These are phyloP conservation scores for Annona cherimola DNA, from an alignment of 164 flowering plant genomes.

Conservation along the genomic window DNA sequence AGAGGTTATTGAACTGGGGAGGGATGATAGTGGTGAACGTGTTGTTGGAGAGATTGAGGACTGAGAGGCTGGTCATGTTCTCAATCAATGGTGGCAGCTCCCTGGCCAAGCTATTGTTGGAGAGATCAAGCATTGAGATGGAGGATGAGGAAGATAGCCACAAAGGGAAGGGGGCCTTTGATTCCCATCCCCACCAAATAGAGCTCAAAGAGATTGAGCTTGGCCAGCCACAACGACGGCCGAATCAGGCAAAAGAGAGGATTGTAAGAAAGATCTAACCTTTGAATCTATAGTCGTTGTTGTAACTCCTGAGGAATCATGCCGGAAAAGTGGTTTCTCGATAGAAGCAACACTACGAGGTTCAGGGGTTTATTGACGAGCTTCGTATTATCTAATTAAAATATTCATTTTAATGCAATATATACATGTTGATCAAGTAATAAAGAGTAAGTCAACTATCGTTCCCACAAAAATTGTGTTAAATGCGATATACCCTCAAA, in stretches of 20 bases:
- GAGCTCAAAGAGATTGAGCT: slow-evolving; percentile 36
- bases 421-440: no score
- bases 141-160: slow-evolving; percentile 43
- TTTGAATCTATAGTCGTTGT: slow-evolving; percentile 27
- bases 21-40: slow-evolving; percentile 51
- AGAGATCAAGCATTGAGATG: slow-evolving; percentile 49
- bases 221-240: slow-evolving; percentile 44
- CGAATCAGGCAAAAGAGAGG: slow-evolving; percentile 37
- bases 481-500: no score
- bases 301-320: slow-evolving; percentile 40
- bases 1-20: slow-evolving; percentile 38
- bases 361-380: slow-evolving; percentile 32
- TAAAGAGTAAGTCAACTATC: no score
- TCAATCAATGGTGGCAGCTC: slow-evolving; percentile 59
- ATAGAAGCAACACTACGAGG: slow-evolving; percentile 44
- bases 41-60: slow-evolving; percentile 67
- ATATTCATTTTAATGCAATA: no score
- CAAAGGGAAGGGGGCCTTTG: slow-evolving; percentile 38
- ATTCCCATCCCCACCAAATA: slow-evolving; percentile 52
- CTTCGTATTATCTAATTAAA: no score
- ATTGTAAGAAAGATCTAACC: slow-evolving; percentile 56
- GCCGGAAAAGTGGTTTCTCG: slow-evolving; percentile 51
- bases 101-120: slow-evolving; percentile 51
- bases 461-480: no score
- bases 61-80: slow-evolving; percentile 53